Base-by-base conservation (phyloP, 2,329 filamentous ascomycete species). In the Lomentospora prolificans region DNA sequence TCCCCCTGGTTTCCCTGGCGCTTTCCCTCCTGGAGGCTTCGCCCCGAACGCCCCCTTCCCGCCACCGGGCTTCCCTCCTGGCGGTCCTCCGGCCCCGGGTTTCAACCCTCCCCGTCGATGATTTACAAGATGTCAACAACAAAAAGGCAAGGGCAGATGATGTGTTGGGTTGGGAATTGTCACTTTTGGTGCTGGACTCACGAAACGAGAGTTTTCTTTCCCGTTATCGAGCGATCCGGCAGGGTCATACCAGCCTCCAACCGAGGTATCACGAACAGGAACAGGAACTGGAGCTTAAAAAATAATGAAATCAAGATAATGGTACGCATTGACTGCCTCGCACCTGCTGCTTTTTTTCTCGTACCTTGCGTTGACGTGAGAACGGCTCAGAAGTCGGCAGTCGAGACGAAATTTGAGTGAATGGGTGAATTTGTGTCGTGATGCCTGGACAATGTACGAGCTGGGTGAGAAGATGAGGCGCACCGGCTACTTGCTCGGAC, bases 51-150 rank as follows among this genome's bases (percentile, higher is more conserved):
- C 61, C 70, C 72, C 51, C 57, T 75, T 76, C 65, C 74, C 75
- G 50, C 75, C 78, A 46, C 75, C 76, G 31, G 77, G 77, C 19
- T 80, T 79, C 67, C 74, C 69, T 58, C 46, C 44, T 2, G 53
- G 53, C 31, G 72, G 74, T 62, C 81, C 81, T 58, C 72, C 72
- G 31, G 80, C 84, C 52, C 85, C 86, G 58, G 87, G 88, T 60
- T 92, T 92, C 73, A 86, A 90, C 72, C 84, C 83, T 59, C 84
- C 87, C 57, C 83, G 84, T 55, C 77, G 81, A 70, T 73, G 79
- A 75, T 83, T 25, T 24, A 52, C 28, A 10, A 36, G 30, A 12
- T 17, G 30, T 30, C 27, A 31, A 28, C 25, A 51, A 28, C n/a
- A n/a, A n/a, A n/a, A 27, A 50, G 19, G 5, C 4, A 27, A 54